Percentiles rank a stretch among this genome's conserved stretches.
Conservation (phyloP, 495 filamentous ascomycete species). For the Lophiotrema nucula region DNA sequence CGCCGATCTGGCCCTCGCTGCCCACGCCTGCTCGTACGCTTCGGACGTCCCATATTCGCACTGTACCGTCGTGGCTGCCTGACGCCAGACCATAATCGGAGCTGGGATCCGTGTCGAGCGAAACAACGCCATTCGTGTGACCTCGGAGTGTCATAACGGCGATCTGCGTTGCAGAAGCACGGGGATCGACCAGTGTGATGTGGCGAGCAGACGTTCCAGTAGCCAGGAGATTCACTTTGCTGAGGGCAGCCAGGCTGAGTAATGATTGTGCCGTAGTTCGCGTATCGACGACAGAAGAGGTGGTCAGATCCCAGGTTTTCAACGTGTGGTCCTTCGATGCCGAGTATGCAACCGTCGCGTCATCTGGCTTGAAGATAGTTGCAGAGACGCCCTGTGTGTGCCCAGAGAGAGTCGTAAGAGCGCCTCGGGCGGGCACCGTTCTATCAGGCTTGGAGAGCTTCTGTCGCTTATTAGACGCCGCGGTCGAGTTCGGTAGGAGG, state of each 20-base stretch:
- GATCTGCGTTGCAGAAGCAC: conserved; percentile 67
- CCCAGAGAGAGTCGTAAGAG: conserved; percentile 67
- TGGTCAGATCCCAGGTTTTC: conserved; percentile 87
- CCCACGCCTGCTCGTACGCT: conserved; percentile 9
- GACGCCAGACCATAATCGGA: conserved; percentile 79
- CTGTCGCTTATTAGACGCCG: conserved; percentile 66
- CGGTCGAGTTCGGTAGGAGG: conserved; percentile 56
- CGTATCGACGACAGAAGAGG: conserved; percentile 68
- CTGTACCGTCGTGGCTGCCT: conserved; percentile 85
- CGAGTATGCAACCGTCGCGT: conserved; percentile 86
- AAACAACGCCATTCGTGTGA: conserved; percentile 79
- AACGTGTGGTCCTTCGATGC: conserved; percentile 84
- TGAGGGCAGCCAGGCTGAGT: conserved; percentile 68
- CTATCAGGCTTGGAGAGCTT: conserved; percentile 64
- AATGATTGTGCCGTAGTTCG: conserved; percentile 79
- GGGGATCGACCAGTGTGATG: conserved; percentile 86
- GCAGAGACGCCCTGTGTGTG: conserved; percentile 72
- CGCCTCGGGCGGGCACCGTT: conserved; percentile 69
- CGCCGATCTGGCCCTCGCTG: conserved; percentile 63
- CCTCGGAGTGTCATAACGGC: conserved; percentile 84
- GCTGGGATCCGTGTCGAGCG: conserved; percentile 65
- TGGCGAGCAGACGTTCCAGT: conserved; percentile 82
- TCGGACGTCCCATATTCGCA: conserved; percentile 88
- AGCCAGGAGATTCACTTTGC: conserved; percentile 68
- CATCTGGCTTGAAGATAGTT: conserved; percentile 77